Base-by-base conservation (phyloP, 352 stramenopile species). In the Halophytophthora batemanensis region DNA sequence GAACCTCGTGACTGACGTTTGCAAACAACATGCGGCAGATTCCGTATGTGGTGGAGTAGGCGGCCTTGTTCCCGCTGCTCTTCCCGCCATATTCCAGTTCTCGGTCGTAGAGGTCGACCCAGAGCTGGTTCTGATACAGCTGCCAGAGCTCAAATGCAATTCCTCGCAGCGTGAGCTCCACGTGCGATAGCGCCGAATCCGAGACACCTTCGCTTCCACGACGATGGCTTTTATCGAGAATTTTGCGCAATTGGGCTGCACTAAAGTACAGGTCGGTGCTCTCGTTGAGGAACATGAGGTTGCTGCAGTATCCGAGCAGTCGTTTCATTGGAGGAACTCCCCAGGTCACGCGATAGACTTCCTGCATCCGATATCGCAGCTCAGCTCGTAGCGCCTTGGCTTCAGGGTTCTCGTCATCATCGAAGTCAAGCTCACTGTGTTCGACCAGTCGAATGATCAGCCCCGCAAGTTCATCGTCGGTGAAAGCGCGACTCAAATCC, bases 111-210 rank as follows among this genome's bases (percentile, higher is more conserved):
- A 89, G 43, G 31, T 93, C 82, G 2, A 69, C 50, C 54, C 70
- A 82, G 1, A 93, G 64, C 57, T 90, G 82, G 41, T 93, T 90
- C 52, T 90, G 79, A 25, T 93, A 93, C 8, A 82, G 43, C 18
- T 90, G 67, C 82, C 82, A 93, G 1, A 87, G 40, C 44, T 89
- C 77, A 35, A 86, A 86, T 19, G 79, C 65, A 1, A 77, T 47
- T 0, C 49, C 61, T 22, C 70, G 54, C 15, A 92, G 41, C 12
- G 68, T 17, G 7, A 19, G 37, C 1, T 69, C 70, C 15, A 79
- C 50, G 5, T 43, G 22, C 21, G 31, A 43, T 8, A 87, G 56
- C 10, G 51, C 28, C 5, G 40, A n/a, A 19, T 78, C 56, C 17
- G 55, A 42, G 5, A 64, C 15, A 8, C 25, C 40, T 10, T 23